These are phyloP conservation scores for Closterium sp. DNA, from an alignment of 139 green algal genomes.

Conservation along the genomic window DNA sequence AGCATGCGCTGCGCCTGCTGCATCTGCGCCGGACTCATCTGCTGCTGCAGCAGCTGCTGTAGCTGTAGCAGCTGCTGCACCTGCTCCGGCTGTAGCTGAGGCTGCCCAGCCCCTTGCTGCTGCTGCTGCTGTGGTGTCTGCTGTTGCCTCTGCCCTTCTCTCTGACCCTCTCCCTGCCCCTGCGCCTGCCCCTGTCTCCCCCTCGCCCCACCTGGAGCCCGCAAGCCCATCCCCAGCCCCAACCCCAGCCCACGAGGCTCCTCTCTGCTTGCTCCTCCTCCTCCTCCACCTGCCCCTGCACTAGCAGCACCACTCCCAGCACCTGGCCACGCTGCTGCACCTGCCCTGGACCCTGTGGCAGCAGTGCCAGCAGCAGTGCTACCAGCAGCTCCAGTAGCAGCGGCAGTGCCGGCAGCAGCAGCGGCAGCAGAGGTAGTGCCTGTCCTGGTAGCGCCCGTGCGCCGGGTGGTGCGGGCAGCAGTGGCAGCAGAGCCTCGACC, in stretches of 20 bases:
- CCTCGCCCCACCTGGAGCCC: background rate
- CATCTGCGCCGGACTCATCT: background rate
- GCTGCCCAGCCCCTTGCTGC: background rate
- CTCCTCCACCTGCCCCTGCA: no score
- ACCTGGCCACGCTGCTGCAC: background rate
- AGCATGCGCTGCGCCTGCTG: background rate
- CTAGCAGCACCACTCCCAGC: background rate
- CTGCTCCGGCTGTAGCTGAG: background rate
- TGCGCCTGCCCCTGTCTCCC: background rate
- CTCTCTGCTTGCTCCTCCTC: background rate
- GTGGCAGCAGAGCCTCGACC: background rate
- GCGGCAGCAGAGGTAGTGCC: background rate
- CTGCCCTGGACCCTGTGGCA: background rate
- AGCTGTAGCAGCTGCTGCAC: background rate
- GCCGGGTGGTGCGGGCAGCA: background rate
- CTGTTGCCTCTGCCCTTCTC: background rate
- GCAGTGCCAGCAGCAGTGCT: background rate
- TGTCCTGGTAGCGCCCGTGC: background rate
- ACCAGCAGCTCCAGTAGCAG: background rate
- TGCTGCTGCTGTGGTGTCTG: background rate
- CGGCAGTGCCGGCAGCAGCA: background rate
- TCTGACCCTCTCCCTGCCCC: background rate
- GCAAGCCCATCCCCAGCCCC: background rate
- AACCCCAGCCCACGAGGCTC: background rate
- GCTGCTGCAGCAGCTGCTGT: background rate